Percentiles rank a stretch among this genome's conserved stretches.
Evolutionary conservation across 2,329 filamentous ascomycete species (phyloP).

Genomic region (Stromatinia cepivora): DNA sequence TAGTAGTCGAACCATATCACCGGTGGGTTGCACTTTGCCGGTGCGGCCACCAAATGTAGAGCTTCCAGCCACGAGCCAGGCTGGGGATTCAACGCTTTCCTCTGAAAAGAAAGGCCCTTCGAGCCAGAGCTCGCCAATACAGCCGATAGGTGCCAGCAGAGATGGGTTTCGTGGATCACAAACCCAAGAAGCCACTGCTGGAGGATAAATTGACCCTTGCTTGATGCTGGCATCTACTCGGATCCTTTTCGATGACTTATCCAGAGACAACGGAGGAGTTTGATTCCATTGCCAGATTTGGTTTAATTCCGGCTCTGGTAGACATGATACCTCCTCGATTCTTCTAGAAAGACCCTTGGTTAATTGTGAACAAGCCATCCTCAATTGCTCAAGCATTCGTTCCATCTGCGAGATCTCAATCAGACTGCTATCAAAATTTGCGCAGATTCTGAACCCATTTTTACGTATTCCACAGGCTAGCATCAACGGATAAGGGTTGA

Average conservation of each 20-base stretch:
- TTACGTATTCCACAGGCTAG: conserved; percentile 48
- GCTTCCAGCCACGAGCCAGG: conserved; percentile 47
- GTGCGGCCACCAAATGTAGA: conserved; percentile 21
- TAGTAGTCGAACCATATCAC: conserved; percentile 58
- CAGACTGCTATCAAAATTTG: conserved; percentile 46
- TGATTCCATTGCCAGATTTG: conserved; percentile 48
- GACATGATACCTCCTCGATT: conserved; percentile 41
- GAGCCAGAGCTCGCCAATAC: conserved; percentile 44
- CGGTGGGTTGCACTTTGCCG: conserved; percentile 52
- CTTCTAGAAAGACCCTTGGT: conserved; percentile 35
- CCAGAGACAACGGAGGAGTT: conserved; percentile 41
- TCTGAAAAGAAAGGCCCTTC: conserved; percentile 55
- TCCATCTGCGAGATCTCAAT: conserved; percentile 44
- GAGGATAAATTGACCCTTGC: conserved; percentile 42
- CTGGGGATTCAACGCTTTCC: conserved; percentile 43
- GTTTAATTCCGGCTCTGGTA: conserved; percentile 41
- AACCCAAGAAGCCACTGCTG: conserved; percentile 41
- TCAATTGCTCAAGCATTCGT: conserved; percentile 43
- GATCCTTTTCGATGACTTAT: conserved; percentile 35
- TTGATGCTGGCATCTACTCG: conserved; percentile 30
- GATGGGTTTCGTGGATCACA: conserved; percentile 40
- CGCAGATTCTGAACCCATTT: conserved; percentile 46
- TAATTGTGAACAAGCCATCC: conserved; percentile 31
- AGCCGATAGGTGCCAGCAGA: conserved; percentile 46
- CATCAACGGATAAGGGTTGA: conserved; percentile 53